Evolutionary conservation across 345 rosid species (phyloP).

Genomic region (Eucalyptus lansdowneana): DNA sequence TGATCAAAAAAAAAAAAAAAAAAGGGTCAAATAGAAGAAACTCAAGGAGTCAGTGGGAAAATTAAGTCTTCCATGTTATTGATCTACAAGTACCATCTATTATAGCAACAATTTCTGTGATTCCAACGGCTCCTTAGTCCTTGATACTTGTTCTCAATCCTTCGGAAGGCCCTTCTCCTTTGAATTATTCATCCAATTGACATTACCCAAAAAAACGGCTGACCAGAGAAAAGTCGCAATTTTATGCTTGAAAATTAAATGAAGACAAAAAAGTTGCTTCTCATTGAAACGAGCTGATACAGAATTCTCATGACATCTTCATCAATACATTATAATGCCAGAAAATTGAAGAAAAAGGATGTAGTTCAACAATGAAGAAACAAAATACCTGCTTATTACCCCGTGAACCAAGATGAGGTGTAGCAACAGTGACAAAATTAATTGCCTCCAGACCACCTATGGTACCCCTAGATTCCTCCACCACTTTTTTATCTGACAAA

Average conservation of each 20-base stretch:
- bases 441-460: constrained; percentile 80
- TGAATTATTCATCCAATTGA: neutral
- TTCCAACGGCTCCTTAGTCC: neutral
- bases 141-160: neutral
- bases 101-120: neutral
- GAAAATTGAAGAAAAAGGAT: neutral
- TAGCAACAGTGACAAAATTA: constrained; percentile 86
- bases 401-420: constrained; percentile 98
- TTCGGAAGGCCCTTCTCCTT: neutral
- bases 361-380: neutral
- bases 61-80: neutral
- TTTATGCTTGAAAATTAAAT: neutral
- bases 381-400: constrained; percentile 78
- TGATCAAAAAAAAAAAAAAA: too few relatives aligned
- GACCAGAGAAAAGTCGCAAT: neutral
- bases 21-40: neutral
- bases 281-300: neutral
- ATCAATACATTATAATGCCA: neutral
- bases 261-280: neutral
- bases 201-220: neutral
- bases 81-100: neutral
- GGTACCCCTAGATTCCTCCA: constrained; percentile 27
- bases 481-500: neutral
- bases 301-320: neutral
- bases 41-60: neutral